Evolutionary conservation across 352 stramenopile species (phyloP).

Genomic region (Aphanomyces astaci): DNA sequence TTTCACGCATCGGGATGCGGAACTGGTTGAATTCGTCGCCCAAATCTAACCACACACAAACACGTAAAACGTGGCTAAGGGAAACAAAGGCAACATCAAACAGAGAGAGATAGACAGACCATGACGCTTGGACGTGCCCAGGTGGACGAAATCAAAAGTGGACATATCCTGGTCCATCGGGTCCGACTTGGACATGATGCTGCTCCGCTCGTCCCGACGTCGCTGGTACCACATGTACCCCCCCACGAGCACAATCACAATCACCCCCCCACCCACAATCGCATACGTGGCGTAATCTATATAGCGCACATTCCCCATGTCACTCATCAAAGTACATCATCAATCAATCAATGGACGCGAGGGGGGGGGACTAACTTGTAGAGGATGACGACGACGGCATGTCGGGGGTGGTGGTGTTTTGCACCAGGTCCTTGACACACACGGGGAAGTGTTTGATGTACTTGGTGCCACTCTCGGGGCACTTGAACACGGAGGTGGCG

Average conservation of each 20-base stretch:
- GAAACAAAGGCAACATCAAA: neutral
- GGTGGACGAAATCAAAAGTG: neutral
- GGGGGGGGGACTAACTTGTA: no score
- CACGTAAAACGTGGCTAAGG: no score
- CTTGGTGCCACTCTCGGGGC: neutral
- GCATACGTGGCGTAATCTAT: neutral
- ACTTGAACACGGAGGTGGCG: neutral
- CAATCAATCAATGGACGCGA: no score
- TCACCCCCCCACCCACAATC: neutral
- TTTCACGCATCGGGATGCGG: conserved; percentile 13
- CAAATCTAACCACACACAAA: no score
- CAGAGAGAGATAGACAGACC: neutral
- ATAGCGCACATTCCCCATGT: no score
- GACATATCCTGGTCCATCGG: neutral
- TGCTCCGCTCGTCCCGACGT: neutral
- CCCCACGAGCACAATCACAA: neutral
- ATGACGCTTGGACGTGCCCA: neutral
- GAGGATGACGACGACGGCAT: neutral
- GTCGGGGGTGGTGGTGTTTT: neutral
- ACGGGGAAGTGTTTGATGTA: neutral
- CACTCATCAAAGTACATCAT: no score
- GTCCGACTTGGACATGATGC: neutral
- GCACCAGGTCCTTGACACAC: neutral
- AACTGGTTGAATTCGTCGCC: conserved; percentile 1
- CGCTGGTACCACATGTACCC: conserved; percentile 1